A percentile compares a stretch with the other conserved stretches of the same genome.
Evolutionary conservation across 805 yeast species (phyloP).

Genomic region (Teunomyces panamensis): DNA sequence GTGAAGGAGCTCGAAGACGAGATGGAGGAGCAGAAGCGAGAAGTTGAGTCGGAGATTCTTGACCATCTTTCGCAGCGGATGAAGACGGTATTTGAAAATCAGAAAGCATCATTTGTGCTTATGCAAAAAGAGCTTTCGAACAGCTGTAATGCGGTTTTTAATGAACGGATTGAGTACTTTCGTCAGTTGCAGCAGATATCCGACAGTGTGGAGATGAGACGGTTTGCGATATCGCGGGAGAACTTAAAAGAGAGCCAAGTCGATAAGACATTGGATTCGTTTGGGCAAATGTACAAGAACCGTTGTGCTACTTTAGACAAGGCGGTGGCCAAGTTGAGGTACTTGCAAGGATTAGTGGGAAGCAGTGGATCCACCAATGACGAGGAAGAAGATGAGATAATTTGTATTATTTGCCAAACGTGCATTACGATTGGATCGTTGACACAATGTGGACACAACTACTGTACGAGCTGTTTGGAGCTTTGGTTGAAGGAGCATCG

Average conservation of each 20-base stretch:
- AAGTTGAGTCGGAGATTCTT: slow-evolving; percentile 19
- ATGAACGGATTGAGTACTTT: slow-evolving; percentile 78
- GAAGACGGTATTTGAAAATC: slow-evolving; percentile 38
- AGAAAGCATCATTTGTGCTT: slow-evolving; percentile 38
- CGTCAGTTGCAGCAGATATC: slow-evolving; percentile 82
- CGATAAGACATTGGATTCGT: neutral
- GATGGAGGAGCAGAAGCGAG: slow-evolving; percentile 16
- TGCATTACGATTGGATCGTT: slow-evolving; percentile 71
- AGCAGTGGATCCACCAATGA: neutral
- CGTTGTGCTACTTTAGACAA: slow-evolving; percentile 20
- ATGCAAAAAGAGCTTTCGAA: slow-evolving; percentile 50
- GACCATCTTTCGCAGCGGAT: slow-evolving; percentile 18
- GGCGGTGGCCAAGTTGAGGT: slow-evolving; percentile 33
- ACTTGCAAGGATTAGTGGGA: slow-evolving; percentile 26
- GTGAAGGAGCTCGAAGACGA: slow-evolving; percentile 26
- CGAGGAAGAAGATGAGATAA: slow-evolving; percentile 36
- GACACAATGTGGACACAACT: slow-evolving; percentile 89
- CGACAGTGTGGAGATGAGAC: slow-evolving; percentile 58
- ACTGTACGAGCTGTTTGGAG: slow-evolving; percentile 75
- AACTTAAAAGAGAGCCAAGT: slow-evolving; percentile 18
- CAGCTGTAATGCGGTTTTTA: slow-evolving; percentile 62
- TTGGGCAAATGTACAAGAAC: neutral
- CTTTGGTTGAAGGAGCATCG: slow-evolving; percentile 63
- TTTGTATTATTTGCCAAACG: slow-evolving; percentile 78
- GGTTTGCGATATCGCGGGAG: slow-evolving; percentile 31